These are phyloP conservation scores for Trichophyton simii DNA, from an alignment of 2,329 filamentous ascomycete species.

Conservation along the genomic window DNA sequence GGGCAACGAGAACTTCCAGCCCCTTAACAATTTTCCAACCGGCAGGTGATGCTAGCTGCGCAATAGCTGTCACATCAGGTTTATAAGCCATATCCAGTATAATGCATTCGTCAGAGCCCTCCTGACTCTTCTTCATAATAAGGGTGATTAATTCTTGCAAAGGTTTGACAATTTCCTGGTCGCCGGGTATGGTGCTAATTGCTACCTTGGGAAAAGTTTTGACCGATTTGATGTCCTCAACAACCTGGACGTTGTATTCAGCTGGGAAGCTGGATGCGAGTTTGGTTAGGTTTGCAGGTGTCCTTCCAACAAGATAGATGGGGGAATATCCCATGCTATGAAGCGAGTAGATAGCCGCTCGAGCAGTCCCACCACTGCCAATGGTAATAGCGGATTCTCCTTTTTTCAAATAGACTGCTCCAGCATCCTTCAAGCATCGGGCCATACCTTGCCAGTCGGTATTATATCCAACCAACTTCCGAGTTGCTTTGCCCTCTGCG, in stretches of 20 bases:
- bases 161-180: conserved; percentile 62
- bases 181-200: conserved; percentile 82
- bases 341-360: conserved; percentile 81
- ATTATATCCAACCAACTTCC: conserved; percentile 65
- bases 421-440: conserved; percentile 58
- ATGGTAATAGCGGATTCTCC: conserved; percentile 58
- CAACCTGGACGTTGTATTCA: conserved; percentile 56
- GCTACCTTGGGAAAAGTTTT: conserved; percentile 53
- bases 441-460: conserved; percentile 95
- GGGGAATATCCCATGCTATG: conserved; percentile 71
- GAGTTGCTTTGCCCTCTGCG: conserved; percentile 23
- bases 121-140: conserved; percentile 32
- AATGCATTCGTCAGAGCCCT: conserved; percentile 40
- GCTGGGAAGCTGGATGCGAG: conserved; percentile 61
- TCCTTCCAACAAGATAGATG: conserved; percentile 77
- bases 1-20: conserved; percentile 75
- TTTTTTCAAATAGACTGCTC: conserved; percentile 34
- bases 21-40: conserved; percentile 79
- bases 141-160: conserved; percentile 53
- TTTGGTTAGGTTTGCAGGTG: conserved; percentile 51
- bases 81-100: conserved; percentile 96
- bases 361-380: conserved; percentile 80
- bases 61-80: conserved; percentile 67
- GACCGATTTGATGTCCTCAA: conserved; percentile 45
- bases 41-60: conserved; percentile 64